phyloP scores from a whole-genome alignment of 1,284 basidiomycete genomes.

The Serendipita sp. region DNA sequence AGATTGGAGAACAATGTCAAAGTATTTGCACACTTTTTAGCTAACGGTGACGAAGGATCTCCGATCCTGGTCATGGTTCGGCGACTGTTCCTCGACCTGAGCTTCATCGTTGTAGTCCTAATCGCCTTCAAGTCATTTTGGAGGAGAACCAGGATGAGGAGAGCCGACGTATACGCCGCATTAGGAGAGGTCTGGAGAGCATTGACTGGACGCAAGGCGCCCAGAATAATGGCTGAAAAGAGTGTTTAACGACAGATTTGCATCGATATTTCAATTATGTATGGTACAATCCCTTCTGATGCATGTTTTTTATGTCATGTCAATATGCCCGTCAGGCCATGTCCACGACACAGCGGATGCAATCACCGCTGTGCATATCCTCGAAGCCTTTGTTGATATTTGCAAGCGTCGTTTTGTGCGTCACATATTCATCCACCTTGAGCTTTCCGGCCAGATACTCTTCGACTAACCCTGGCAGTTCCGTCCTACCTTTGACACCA shows the following conservation, averaged over 20 bases:
- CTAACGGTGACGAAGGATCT: slow-evolving; percentile 20
- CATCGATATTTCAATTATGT: slow-evolving; percentile 6
- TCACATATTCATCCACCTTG: slow-evolving; percentile 83
- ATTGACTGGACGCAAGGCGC: slow-evolving; percentile 20
- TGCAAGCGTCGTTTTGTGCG: slow-evolving; percentile 58
- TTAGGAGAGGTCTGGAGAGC: slow-evolving; percentile 53
- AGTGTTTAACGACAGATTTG: slow-evolving; percentile 25
- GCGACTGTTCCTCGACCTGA: slow-evolving; percentile 56
- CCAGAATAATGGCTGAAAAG: slow-evolving; percentile 33
- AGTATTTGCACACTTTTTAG: slow-evolving; percentile 24
- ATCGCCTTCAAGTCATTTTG: slow-evolving; percentile 41
- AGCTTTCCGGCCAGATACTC: slow-evolving; percentile 62
- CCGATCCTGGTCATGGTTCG: slow-evolving; percentile 51
- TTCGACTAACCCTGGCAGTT: slow-evolving; percentile 80
- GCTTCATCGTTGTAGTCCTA: slow-evolving; percentile 49
- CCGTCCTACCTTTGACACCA: slow-evolving; percentile 94
- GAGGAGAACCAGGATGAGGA: slow-evolving; percentile 50
- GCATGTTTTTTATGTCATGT: slow-evolving; percentile 6
- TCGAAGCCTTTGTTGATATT: slow-evolving; percentile 85
- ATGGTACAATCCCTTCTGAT: slow-evolving; percentile 1
- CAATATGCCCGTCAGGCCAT: slow-evolving; percentile 30
- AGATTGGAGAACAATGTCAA: slow-evolving; percentile 30
- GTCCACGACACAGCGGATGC: slow-evolving; percentile 83
- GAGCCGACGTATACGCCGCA: slow-evolving; percentile 50
- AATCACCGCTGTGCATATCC: slow-evolving; percentile 88